Percentiles rank a stretch among this genome's conserved stretches.
Evolutionary conservation across 106 monocot species (phyloP).

Genomic region (Triglochin maritima): DNA sequence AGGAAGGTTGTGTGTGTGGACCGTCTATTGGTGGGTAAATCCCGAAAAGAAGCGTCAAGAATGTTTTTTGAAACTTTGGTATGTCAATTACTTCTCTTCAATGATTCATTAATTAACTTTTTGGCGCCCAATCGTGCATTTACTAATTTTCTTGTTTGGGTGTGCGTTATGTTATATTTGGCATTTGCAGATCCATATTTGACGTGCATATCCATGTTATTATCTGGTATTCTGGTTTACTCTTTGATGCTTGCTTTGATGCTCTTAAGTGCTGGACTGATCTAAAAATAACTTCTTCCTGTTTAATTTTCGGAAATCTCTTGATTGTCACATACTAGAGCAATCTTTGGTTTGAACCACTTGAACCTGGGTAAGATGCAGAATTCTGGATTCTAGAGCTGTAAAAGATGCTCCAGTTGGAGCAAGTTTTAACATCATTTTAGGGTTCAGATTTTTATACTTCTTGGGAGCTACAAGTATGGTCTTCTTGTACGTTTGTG

Average conservation of each 20-base stretch:
- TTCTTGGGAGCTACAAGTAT: not conserved
- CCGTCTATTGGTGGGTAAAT: constrained; percentile 73
- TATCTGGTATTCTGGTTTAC: not conserved
- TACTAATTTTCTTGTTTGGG: not conserved
- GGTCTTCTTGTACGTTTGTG: not conserved
- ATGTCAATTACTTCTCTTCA: constrained; percentile 10
- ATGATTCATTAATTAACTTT: not conserved
- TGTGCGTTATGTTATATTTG: not conserved
- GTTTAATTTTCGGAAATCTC: too few species aligned
- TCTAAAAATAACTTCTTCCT: too few species aligned
- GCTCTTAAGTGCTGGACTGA: not conserved
- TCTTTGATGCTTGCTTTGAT: not conserved
- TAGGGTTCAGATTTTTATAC: not conserved
- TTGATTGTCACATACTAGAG: too few species aligned
- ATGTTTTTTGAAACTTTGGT: constrained; percentile 99
- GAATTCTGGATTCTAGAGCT: too few species aligned
- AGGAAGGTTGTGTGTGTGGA: constrained; percentile 60
- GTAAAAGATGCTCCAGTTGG: not conserved
- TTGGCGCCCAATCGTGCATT: not conserved
- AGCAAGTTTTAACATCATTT: not conserved
- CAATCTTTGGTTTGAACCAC: too few species aligned
- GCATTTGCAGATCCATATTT: not conserved
- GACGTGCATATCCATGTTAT: not conserved
- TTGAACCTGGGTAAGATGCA: too few species aligned
- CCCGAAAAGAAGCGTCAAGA: constrained; percentile 98